These are phyloP conservation scores for Salicornia ramosissima DNA, from an alignment of 148 eudicot species.

Conservation along the genomic window DNA sequence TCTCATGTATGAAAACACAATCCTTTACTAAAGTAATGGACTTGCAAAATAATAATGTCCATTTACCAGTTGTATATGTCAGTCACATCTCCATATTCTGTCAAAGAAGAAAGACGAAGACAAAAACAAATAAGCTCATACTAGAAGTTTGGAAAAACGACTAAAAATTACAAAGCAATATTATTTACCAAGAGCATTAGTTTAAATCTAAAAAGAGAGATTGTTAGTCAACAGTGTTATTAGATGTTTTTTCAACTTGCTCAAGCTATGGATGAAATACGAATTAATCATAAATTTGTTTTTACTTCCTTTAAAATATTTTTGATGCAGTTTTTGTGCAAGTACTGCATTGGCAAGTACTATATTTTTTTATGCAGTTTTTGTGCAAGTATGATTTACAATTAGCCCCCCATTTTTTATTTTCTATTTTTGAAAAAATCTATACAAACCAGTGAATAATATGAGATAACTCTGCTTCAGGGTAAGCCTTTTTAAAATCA, in stretches of 20 bases:
- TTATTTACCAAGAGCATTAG: background rate
- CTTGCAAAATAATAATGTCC: constrained; percentile 19
- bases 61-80: constrained; percentile 91
- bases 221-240: background rate
- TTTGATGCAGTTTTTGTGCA: background rate
- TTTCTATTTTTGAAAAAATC: no score
- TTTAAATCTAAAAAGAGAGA: background rate
- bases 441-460: background rate
- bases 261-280: background rate
- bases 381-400: no score
- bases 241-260: background rate
- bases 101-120: constrained; percentile 14
- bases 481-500: background rate
- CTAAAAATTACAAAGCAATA: background rate
- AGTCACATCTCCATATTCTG: constrained; percentile 98
- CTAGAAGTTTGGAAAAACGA: background rate
- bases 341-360: no score
- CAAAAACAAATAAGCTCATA: constrained; percentile 14
- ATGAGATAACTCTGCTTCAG: constrained; percentile 8
- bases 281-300: background rate
- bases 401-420: no score
- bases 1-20: background rate
- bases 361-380: no score
- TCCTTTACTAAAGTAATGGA: constrained; percentile 6
- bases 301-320: background rate